These are phyloP conservation scores for Boletus sp. DNA, from an alignment of 1,284 basidiomycete species.

Conservation along the genomic window DNA sequence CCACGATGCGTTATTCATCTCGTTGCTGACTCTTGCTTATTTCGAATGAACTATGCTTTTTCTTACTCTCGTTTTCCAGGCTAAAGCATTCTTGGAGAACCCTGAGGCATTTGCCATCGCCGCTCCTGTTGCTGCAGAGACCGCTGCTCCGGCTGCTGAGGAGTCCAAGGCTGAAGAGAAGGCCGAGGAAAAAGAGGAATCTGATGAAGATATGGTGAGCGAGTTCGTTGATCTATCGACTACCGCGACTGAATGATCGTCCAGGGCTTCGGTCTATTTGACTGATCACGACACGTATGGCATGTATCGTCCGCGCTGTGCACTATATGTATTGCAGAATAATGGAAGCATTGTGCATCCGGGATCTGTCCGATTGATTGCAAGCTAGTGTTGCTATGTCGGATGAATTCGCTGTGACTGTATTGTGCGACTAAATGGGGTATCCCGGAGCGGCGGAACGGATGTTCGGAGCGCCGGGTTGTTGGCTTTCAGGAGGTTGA, in stretches of 20 bases:
- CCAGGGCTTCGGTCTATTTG: constrained; percentile 84
- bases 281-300: constrained; percentile 42
- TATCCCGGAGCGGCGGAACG: constrained; percentile 18
- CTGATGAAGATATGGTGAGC: constrained; percentile 74
- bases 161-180: constrained; percentile 76
- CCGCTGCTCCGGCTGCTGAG: constrained; percentile 43
- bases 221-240: neutral
- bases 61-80: constrained; percentile 46
- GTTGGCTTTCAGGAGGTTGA: neutral
- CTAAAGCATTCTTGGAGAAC: constrained; percentile 96
- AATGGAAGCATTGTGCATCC: constrained; percentile 15
- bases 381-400: neutral
- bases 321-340: constrained; percentile 23
- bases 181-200: constrained; percentile 50
- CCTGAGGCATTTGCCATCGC: constrained; percentile 90
- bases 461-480: constrained; percentile 8
- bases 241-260: constrained; percentile 14
- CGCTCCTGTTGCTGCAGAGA: constrained; percentile 59
- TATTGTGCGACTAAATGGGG: constrained; percentile 7
- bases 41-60: constrained; percentile 11
- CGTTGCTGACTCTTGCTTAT: constrained; percentile 18
- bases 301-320: constrained; percentile 15
- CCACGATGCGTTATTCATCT: constrained; percentile 40
- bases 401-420: neutral
- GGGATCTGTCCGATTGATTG: neutral